phyloP scores from a whole-genome alignment of 75 land plant genomes.

The Gnetum montanum region DNA sequence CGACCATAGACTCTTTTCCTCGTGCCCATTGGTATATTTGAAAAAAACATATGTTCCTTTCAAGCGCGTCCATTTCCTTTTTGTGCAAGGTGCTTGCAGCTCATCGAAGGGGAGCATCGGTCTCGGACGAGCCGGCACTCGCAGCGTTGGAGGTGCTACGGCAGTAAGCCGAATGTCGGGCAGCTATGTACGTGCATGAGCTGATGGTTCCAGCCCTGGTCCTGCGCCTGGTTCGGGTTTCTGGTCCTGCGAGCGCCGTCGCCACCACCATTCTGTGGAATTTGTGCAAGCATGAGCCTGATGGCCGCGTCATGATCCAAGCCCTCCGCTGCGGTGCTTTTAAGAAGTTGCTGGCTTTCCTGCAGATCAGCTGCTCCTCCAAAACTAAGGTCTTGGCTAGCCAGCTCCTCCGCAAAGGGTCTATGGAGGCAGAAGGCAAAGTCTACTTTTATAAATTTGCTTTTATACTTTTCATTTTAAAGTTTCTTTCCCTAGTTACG shows the following conservation, averaged over 20 bases:
- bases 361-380: slow-evolving; percentile 59
- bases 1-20: too few relatives aligned
- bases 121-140: slow-evolving; percentile 49
- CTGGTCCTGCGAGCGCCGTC: slow-evolving; percentile 56
- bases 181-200: slow-evolving; percentile 30
- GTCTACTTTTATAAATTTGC: too few relatives aligned
- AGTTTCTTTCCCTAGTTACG: too few relatives aligned
- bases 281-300: slow-evolving; percentile 19
- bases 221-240: slow-evolving; percentile 60
- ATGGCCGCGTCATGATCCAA: slow-evolving; percentile 20
- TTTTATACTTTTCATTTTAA: too few relatives aligned
- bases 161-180: slow-evolving; percentile 25
- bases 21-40: too few relatives aligned
- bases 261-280: slow-evolving; percentile 53
- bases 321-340: slow-evolving; percentile 61
- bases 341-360: slow-evolving; percentile 57
- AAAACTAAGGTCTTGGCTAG: slow-evolving; percentile 44
- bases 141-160: slow-evolving; percentile 44
- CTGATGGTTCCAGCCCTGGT: slow-evolving; percentile 57
- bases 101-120: too few relatives aligned
- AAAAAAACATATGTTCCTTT: too few relatives aligned
- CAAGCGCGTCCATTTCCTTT: too few relatives aligned
- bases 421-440: too few relatives aligned
- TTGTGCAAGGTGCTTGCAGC: slow-evolving; percentile 51
- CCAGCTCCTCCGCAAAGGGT: slow-evolving; percentile 55